phyloP scores from a whole-genome alignment of 768 basidiomycete genomes.

The Filobasidium wieringae region DNA sequence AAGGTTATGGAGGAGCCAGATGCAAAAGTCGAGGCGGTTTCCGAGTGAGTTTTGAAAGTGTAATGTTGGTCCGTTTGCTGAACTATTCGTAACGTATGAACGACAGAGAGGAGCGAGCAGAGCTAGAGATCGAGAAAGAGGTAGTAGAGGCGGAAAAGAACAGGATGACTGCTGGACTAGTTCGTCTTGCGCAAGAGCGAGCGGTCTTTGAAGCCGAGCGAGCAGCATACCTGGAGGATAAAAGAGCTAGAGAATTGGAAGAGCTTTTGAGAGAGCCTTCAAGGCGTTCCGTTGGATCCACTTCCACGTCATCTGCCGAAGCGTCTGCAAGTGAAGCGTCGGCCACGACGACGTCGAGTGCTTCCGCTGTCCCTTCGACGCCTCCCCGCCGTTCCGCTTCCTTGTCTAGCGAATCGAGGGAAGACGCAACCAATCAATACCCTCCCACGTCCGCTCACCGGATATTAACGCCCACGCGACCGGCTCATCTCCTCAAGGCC shows the following conservation, averaged over 20 bases:
- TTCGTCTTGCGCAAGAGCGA: conserved; percentile 22
- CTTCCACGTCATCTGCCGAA: background rate
- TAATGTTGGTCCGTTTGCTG: background rate
- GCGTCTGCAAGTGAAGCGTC: no score
- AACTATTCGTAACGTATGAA: no score
- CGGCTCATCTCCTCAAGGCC: background rate
- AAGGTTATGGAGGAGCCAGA: conserved; percentile 5
- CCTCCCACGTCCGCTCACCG: background rate
- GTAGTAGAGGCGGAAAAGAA: conserved; percentile 20
- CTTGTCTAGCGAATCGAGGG: background rate
- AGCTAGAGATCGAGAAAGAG: conserved; percentile 5
- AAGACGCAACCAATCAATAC: background rate
- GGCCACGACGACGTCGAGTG: background rate
- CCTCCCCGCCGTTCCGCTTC: background rate
- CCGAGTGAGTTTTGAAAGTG: background rate
- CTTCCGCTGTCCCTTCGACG: background rate
- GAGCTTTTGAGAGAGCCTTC: conserved; percentile 20
- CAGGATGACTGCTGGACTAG: conserved; percentile 18
- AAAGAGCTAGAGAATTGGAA: conserved; percentile 17
- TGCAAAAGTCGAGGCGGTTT: conserved; percentile 8
- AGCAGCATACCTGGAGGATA: conserved; percentile 26
- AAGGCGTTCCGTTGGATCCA: background rate
- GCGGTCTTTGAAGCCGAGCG: conserved; percentile 30
- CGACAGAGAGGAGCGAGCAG: conserved; percentile 8
- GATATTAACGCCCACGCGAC: background rate